Conservation (phyloP, 176 grass and related monocot genomes). For the Olyra latifolia region DNA sequence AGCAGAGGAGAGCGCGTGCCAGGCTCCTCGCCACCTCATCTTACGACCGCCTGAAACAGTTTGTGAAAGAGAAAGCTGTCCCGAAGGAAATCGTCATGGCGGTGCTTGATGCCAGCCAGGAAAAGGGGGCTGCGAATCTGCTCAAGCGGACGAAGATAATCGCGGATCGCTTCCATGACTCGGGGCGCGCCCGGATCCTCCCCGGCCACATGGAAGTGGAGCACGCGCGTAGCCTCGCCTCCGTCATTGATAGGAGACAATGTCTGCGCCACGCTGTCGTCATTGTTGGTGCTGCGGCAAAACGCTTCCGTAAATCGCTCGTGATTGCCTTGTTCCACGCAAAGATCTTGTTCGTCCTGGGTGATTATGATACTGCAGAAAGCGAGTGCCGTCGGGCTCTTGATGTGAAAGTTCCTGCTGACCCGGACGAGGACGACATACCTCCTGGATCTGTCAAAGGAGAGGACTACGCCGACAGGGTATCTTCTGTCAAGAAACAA, state of each 20-base stretch:
- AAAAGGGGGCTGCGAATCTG: background rate
- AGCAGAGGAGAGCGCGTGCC: too few species aligned
- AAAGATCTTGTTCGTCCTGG: conserved; percentile 8
- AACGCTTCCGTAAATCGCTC: background rate
- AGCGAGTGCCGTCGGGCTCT: background rate
- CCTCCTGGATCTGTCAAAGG: conserved; percentile 10
- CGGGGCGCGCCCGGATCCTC: conserved; percentile 5
- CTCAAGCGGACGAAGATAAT: background rate
- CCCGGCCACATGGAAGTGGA: background rate
- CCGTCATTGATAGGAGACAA: background rate
- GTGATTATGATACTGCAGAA: background rate
- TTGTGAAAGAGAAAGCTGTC: background rate
- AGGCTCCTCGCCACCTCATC: too few species aligned
- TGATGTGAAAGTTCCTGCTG: background rate
- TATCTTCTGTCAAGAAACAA: conserved; percentile 1
- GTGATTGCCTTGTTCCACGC: conserved; percentile 22
- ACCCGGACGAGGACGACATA: background rate
- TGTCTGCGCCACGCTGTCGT: background rate
- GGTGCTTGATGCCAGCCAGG: background rate
- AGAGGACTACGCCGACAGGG: background rate
- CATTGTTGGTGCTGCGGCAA: background rate
- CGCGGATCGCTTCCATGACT: background rate
- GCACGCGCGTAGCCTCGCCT: background rate
- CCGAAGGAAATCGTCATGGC: background rate
- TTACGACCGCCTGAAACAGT: accelerated